Percentiles rank a stretch among this genome's conserved stretches.
These are phyloP conservation scores for Blastomyces gilchristii DNA, from an alignment of 2,329 filamentous ascomycete genomes.

Conservation along the genomic window DNA sequence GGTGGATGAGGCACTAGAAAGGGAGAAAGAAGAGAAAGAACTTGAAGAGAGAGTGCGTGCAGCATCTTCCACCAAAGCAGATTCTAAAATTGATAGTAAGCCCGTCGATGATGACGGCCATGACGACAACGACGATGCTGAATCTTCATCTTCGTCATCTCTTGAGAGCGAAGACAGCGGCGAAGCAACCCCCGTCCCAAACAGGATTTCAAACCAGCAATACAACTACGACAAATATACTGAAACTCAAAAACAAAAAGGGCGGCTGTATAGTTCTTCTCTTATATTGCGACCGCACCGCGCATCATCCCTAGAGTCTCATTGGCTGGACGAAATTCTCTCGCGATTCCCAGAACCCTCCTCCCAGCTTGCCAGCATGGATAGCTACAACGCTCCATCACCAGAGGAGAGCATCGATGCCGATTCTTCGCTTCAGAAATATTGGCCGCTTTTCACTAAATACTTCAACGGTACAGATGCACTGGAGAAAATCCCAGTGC, in stretches of 20 bases:
- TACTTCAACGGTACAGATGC: slow-evolving; percentile 82
- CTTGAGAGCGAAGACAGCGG: slow-evolving; percentile 31
- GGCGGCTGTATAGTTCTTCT: slow-evolving; percentile 40
- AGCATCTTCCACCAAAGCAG: slow-evolving; percentile 8
- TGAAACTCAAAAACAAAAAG: not conserved
- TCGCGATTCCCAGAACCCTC: slow-evolving; percentile 25
- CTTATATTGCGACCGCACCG: slow-evolving; percentile 69
- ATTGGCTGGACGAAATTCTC: slow-evolving; percentile 49
- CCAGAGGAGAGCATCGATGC: slow-evolving; percentile 14
- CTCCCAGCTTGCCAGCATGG: slow-evolving; percentile 9
- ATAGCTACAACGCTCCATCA: slow-evolving; percentile 1
- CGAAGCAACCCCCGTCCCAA: slow-evolving; percentile 29
- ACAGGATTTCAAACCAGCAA: slow-evolving; percentile 18
- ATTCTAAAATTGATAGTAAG: not conserved
- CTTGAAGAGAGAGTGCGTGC: slow-evolving; percentile 12
- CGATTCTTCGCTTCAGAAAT: slow-evolving; percentile 40
- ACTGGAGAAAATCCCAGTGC: slow-evolving; percentile 75
- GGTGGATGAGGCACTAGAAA: slow-evolving; percentile 61
- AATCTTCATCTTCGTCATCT: slow-evolving; percentile 29
- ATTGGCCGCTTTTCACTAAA: slow-evolving; percentile 65
- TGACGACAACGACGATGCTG: slow-evolving; percentile 19
- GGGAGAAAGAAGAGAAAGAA: slow-evolving; percentile 54
- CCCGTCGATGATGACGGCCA: slow-evolving; percentile 13
- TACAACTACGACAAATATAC: slow-evolving; percentile 9
- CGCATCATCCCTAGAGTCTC: slow-evolving; percentile 65